These are phyloP conservation scores for Didymella pomorum DNA, from an alignment of 2,329 filamentous ascomycete species.

Conservation along the genomic window DNA sequence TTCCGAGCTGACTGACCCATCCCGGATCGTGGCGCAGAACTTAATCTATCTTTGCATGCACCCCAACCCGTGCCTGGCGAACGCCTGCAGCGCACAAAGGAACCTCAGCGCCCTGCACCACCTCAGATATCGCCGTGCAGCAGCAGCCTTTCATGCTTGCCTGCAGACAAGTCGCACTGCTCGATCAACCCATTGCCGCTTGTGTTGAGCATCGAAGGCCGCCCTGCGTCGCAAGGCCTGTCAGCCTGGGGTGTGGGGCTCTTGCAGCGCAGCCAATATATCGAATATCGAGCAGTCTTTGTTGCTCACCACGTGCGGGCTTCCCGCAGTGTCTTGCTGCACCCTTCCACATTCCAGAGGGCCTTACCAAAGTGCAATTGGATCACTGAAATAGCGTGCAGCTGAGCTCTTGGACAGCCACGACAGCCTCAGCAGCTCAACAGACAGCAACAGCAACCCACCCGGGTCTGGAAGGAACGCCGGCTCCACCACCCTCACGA, in stretches of 20 bases:
- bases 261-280: slow-evolving; percentile 38
- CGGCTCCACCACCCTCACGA: slow-evolving; percentile 15
- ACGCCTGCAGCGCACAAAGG: slow-evolving; percentile 18
- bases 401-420: slow-evolving; percentile 12
- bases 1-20: slow-evolving; percentile 20
- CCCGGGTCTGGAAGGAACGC: slow-evolving; percentile 10
- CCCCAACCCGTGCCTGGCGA: slow-evolving; percentile 16
- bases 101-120: slow-evolving; percentile 13
- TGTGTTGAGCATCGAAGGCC: slow-evolving; percentile 2
- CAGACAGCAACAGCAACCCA: slow-evolving; percentile 2
- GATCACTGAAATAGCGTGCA: background rate
- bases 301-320: slow-evolving; percentile 20
- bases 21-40: slow-evolving; percentile 21
- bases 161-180: slow-evolving; percentile 24
- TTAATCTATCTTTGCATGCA: slow-evolving; percentile 23
- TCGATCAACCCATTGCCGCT: slow-evolving; percentile 1
- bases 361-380: slow-evolving; percentile 1
- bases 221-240: slow-evolving; percentile 16
- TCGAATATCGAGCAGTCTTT: slow-evolving; percentile 29
- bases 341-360: slow-evolving; percentile 11
- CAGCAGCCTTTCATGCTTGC: slow-evolving; percentile 5
- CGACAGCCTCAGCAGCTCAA: slow-evolving; percentile 11
- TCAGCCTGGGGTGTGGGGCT: slow-evolving; percentile 13
- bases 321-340: slow-evolving; percentile 7
- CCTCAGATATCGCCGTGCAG: slow-evolving; percentile 9